A percentile compares a stretch with the other conserved stretches of the same genome.
phyloP scores from a whole-genome alignment of 2,329 filamentous ascomycete genomes.

The Diaporthe sp. region DNA sequence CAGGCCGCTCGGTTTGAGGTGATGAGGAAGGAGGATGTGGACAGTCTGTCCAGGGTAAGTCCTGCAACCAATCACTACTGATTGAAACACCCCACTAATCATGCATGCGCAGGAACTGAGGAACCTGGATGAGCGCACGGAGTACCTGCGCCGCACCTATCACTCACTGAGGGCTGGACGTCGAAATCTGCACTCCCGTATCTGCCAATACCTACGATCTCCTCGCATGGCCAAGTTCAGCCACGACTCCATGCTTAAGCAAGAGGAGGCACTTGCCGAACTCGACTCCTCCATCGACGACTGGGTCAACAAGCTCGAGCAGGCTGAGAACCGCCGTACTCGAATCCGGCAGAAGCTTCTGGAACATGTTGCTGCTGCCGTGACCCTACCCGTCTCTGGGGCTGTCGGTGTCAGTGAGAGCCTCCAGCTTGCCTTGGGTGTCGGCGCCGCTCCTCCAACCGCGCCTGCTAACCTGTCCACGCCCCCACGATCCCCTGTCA shows the following conservation, averaged over 20 bases:
- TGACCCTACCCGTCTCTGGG: conserved; percentile 61
- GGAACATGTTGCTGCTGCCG: conserved; percentile 83
- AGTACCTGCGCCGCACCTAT: conserved; percentile 83
- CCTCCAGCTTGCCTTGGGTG: conserved; percentile 58
- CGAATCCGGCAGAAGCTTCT: conserved; percentile 84
- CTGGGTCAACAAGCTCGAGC: conserved; percentile 84
- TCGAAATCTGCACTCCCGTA: conserved; percentile 81
- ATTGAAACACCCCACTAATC: conserved; percentile 12
- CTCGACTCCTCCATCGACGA: conserved; percentile 84
- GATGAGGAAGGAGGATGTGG: conserved; percentile 73
- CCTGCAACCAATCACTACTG: neutral
- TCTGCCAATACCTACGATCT: conserved; percentile 82
- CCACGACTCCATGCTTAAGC: conserved; percentile 80
- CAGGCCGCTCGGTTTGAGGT: conserved; percentile 76
- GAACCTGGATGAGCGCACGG: conserved; percentile 81
- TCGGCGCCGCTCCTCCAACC: conserved; percentile 47
- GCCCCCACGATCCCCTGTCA: conserved; percentile 72
- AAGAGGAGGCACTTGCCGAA: conserved; percentile 83
- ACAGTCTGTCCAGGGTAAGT: conserved; percentile 73
- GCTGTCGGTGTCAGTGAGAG: conserved; percentile 55
- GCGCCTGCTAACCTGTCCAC: conserved; percentile 63
- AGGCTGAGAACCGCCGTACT: conserved; percentile 82
- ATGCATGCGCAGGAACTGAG: conserved; percentile 72
- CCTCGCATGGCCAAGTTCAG: conserved; percentile 80
- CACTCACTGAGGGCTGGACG: conserved; percentile 81